Evolutionary conservation across 495 filamentous ascomycete species (phyloP).

Genomic region (Hypomontagnella submonticulosa): DNA sequence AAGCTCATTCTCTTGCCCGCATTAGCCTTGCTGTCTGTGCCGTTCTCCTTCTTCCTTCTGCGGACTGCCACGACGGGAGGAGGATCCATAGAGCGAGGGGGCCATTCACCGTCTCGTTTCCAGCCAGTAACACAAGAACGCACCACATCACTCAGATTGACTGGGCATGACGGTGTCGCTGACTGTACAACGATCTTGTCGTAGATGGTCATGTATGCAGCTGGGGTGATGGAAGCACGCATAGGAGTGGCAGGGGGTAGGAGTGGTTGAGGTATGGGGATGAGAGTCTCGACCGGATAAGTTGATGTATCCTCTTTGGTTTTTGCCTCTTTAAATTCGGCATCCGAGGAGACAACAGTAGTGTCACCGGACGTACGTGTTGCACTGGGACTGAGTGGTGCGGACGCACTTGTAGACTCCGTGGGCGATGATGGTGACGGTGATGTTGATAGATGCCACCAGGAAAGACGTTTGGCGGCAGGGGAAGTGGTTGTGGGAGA

Average conservation of each 20-base stretch:
- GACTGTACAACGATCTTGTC: conserved; percentile 82
- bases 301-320: conserved; percentile 37
- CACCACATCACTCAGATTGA: conserved; percentile 84
- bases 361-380: conserved; percentile 46
- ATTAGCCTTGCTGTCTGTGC: conserved; percentile 38
- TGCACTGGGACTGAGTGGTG: conserved; percentile 42
- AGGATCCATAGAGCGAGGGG: conserved; percentile 67
- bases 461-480: conserved; percentile 46
- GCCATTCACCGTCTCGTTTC: conserved; percentile 96
- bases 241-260: conserved; percentile 75
- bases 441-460: conserved; percentile 47
- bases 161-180: conserved; percentile 82
- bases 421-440: conserved; percentile 39
- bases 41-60: conserved; percentile 48
- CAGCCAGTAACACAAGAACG: conserved; percentile 88
- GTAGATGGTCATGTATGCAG: conserved; percentile 85
- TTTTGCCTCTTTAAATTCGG: conserved; percentile 37
- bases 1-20: conserved; percentile 51
- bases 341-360: conserved; percentile 40
- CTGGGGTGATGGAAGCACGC: conserved; percentile 75
- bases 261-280: conserved; percentile 72
- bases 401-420: conserved; percentile 29
- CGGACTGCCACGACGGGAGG: conserved; percentile 53
- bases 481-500: conserved; percentile 49
- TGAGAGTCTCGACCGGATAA: conserved; percentile 59